Evolutionary conservation across 805 yeast species (phyloP).

Genomic region (Isabelozyma pseudorhagii): DNA sequence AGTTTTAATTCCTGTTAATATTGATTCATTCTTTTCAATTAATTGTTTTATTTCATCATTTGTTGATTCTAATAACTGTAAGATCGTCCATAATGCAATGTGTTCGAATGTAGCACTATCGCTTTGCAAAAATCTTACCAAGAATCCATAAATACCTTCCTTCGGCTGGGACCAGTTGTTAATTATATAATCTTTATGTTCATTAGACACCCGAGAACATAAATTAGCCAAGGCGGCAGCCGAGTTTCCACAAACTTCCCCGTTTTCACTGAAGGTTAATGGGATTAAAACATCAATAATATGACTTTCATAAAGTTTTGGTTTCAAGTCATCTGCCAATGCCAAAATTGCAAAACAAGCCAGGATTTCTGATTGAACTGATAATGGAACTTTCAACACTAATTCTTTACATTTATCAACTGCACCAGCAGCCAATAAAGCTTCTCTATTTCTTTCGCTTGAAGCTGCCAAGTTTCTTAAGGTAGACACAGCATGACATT

Average conservation of each 20-base stretch:
- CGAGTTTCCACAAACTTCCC: slow-evolving; percentile 96
- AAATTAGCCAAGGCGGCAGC: slow-evolving; percentile 97
- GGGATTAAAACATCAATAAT: slow-evolving; percentile 89
- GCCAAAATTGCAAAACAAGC: slow-evolving; percentile 98
- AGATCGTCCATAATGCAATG: slow-evolving; percentile 94
- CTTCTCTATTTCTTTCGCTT: slow-evolving; percentile 87
- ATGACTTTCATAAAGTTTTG: slow-evolving; percentile 76
- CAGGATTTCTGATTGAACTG: slow-evolving; percentile 93
- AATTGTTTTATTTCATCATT: slow-evolving; percentile 57
- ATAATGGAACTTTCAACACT: slow-evolving; percentile 80
- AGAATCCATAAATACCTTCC: slow-evolving; percentile 83
- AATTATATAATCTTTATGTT: slow-evolving; percentile 71
- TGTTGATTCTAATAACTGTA: slow-evolving; percentile 87
- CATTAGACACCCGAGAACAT: slow-evolving; percentile 79
- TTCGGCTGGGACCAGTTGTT: slow-evolving; percentile 75
- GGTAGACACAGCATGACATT: slow-evolving; percentile 97
- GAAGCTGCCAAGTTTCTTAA: slow-evolving; percentile 94
- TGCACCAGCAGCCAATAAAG: slow-evolving; percentile 91
- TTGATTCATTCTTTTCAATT: slow-evolving; percentile 53
- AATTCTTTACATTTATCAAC: slow-evolving; percentile 88
- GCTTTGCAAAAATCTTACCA: slow-evolving; percentile 73
- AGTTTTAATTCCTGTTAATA: slow-evolving; percentile 53
- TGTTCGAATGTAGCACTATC: slow-evolving; percentile 95
- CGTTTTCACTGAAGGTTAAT: slow-evolving; percentile 78
- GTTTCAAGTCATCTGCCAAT: slow-evolving; percentile 89